These are phyloP conservation scores for Eucalyptus polyanthemos DNA, from an alignment of 345 rosid genomes.

Conservation along the genomic window DNA sequence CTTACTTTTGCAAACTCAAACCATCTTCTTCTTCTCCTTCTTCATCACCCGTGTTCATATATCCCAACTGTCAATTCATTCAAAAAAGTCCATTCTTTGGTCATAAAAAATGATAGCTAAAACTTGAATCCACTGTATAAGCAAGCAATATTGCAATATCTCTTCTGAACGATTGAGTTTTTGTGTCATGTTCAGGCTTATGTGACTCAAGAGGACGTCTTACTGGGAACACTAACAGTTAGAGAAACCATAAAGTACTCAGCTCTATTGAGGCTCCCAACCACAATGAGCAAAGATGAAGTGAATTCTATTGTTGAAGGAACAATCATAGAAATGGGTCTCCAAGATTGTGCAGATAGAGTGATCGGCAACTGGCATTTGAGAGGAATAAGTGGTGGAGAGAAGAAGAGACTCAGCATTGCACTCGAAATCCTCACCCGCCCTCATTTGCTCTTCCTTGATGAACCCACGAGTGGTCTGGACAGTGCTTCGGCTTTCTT, in stretches of 20 bases:
- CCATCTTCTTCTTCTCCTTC: background rate
- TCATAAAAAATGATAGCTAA: background rate
- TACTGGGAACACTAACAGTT: slow-evolving; percentile 59
- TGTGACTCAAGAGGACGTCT: slow-evolving; percentile 66
- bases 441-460: slow-evolving; percentile 52
- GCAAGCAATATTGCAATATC: background rate
- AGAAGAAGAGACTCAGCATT: slow-evolving; percentile 63
- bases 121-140: background rate
- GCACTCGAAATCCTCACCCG: slow-evolving; percentile 61
- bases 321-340: slow-evolving; percentile 51
- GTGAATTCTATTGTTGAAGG: slow-evolving; percentile 32
- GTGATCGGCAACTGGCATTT: slow-evolving; percentile 63
- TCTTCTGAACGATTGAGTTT: background rate
- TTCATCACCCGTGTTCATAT: background rate
- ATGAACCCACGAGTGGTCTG: slow-evolving; percentile 71
- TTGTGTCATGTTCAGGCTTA: slow-evolving; percentile 37
- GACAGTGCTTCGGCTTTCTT: slow-evolving; percentile 78
- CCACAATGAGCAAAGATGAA: slow-evolving; percentile 26
- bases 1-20: background rate
- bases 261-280: slow-evolving; percentile 56
- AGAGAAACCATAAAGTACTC: slow-evolving; percentile 61
- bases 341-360: slow-evolving; percentile 53
- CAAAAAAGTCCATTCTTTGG: background rate
- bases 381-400: slow-evolving; percentile 80
- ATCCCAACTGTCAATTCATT: background rate